Evolutionary conservation across 2,329 filamentous ascomycete species (phyloP).

Genomic region (Fusarium siculi): DNA sequence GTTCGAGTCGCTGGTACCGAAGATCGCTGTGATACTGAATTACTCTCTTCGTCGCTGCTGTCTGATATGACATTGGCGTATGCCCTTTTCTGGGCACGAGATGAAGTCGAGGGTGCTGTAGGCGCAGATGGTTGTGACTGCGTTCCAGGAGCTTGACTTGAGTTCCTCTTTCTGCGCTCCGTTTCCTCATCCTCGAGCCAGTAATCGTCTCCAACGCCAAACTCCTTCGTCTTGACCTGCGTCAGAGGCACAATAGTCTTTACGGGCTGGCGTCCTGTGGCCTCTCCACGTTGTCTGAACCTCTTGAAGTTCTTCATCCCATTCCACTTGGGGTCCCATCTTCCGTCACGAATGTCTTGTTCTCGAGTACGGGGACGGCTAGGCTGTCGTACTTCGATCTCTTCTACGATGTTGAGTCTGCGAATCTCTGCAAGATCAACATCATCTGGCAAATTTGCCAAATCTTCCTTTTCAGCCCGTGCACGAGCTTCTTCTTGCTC

Average conservation of each 20-base stretch:
- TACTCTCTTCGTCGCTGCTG: slow-evolving; percentile 50
- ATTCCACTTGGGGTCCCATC: slow-evolving; percentile 93
- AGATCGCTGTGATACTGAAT: slow-evolving; percentile 4
- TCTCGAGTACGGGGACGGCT: slow-evolving; percentile 53
- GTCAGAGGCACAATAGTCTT: slow-evolving; percentile 76
- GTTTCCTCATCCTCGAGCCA: slow-evolving; percentile 70
- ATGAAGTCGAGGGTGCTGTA: slow-evolving; percentile 12
- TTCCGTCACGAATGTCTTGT: slow-evolving; percentile 62
- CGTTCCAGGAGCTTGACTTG: slow-evolving; percentile 40
- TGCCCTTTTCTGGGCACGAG: slow-evolving; percentile 28
- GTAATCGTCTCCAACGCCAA: slow-evolving; percentile 80
- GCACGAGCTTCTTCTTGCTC: slow-evolving; percentile 74
- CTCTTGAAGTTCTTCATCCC: slow-evolving; percentile 96
- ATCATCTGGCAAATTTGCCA: slow-evolving; percentile 65
- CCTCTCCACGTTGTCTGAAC: slow-evolving; percentile 72
- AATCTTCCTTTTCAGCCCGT: slow-evolving; percentile 63
- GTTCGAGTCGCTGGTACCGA: slow-evolving; percentile 33
- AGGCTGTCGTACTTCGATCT: slow-evolving; percentile 70
- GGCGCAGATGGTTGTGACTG: slow-evolving; percentile 26
- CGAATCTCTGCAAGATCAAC: slow-evolving; percentile 80
- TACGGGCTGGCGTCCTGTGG: slow-evolving; percentile 53
- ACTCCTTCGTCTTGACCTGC: slow-evolving; percentile 76
- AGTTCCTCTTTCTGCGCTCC: slow-evolving; percentile 46
- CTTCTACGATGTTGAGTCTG: slow-evolving; percentile 79
- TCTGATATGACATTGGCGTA: slow-evolving; percentile 49